Evolutionary conservation across 2,329 filamentous ascomycete genomes (phyloP).

Genomic region (Ophiocordyceps unilateralis): DNA sequence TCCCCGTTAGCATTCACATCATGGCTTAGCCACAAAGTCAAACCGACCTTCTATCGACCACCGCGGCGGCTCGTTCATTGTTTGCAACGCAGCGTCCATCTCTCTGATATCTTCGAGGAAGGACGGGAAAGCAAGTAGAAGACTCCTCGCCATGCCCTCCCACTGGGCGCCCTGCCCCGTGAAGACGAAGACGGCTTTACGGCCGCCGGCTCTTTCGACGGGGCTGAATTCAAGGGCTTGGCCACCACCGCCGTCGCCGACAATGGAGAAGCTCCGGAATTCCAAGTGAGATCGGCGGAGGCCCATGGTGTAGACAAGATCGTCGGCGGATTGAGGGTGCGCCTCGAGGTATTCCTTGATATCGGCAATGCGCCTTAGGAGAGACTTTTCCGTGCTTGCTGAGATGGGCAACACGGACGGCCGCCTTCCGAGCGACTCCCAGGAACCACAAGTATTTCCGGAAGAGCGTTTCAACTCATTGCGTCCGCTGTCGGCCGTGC

Average conservation of each 20-base stretch:
- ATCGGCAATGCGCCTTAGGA: background rate
- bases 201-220: slow-evolving; percentile 5
- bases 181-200: slow-evolving; percentile 12
- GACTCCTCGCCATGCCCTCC: slow-evolving; percentile 7
- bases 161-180: slow-evolving; percentile 13
- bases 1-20: background rate
- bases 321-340: background rate
- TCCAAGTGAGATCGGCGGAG: background rate
- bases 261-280: background rate
- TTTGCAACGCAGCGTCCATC: slow-evolving; percentile 3
- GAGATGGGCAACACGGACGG: background rate
- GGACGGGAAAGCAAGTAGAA: slow-evolving; percentile 2
- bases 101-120: slow-evolving; percentile 3
- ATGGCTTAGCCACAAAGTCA: background rate
- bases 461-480: background rate
- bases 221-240: background rate
- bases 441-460: background rate
- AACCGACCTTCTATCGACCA: slow-evolving; percentile 3
- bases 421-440: background rate
- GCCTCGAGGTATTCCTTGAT: background rate
- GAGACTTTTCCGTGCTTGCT: background rate
- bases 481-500: background rate
- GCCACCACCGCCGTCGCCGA: background rate
- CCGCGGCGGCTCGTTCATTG: background rate
- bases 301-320: background rate